phyloP scores from a whole-genome alignment of 495 filamentous ascomycete species.

The Penicillium angulare region DNA sequence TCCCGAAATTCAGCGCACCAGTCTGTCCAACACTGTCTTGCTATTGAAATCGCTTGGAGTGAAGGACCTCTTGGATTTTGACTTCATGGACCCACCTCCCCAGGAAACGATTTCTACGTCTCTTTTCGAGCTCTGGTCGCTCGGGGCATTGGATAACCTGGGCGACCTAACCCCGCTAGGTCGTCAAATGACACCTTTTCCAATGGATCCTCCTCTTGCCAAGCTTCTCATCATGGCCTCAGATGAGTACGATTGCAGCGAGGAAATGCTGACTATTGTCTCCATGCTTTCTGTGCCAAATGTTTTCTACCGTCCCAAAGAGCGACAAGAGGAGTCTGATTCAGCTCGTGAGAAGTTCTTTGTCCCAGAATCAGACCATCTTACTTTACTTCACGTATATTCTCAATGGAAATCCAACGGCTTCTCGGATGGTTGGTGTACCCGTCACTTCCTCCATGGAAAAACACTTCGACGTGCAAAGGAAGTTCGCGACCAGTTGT shows the following conservation, averaged over 20 bases:
- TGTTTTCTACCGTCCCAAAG: conserved; percentile 97
- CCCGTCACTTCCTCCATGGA: conserved; percentile 86
- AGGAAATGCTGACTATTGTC: conserved; percentile 98
- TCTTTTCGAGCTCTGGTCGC: conserved; percentile 95
- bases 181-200: conserved; percentile 92
- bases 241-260: conserved; percentile 85
- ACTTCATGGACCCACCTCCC: conserved; percentile 98
- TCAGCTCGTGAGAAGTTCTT: conserved; percentile 98
- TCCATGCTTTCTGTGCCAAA: conserved; percentile 96
- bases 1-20: conserved; percentile 96
- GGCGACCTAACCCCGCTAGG: conserved; percentile 88
- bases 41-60: conserved; percentile 94
- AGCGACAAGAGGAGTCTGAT: conserved; percentile 95
- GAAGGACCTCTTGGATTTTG: conserved; percentile 92
- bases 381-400: conserved; percentile 95
- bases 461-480: conserved; percentile 88
- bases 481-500: conserved; percentile 89
- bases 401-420: conserved; percentile 93
- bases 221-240: conserved; percentile 89
- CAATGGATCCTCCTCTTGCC: conserved; percentile 91
- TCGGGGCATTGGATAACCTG: conserved; percentile 90
- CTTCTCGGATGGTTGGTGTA: conserved; percentile 87
- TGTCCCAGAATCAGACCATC: conserved; percentile 93
- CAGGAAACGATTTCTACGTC: conserved; percentile 98
- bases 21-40: conserved; percentile 90